Evolutionary conservation across 768 basidiomycete species (phyloP).

Genomic region (Coprinopsis marcescibilis): DNA sequence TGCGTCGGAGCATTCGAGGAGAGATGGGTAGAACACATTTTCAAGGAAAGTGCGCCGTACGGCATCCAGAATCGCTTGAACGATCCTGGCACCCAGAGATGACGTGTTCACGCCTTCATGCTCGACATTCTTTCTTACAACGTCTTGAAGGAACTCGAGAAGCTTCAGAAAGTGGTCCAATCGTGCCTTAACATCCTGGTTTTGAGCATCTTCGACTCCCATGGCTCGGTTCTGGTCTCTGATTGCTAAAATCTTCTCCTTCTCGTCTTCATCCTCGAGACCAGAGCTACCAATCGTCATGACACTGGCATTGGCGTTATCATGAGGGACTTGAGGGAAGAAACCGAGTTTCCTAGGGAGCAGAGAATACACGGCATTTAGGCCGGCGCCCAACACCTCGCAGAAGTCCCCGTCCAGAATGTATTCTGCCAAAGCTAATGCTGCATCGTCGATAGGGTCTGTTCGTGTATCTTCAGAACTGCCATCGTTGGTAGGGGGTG

Average conservation of each 20-base stretch:
- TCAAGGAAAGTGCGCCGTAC: constrained; percentile 84
- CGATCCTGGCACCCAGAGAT: constrained; percentile 68
- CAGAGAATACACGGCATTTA: constrained; percentile 89
- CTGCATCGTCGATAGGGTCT: constrained; percentile 81
- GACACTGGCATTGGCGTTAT: constrained; percentile 34
- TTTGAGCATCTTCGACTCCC: constrained; percentile 74
- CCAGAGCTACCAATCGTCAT: constrained; percentile 73
- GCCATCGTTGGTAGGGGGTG: constrained; percentile 24
- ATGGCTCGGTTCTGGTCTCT: constrained; percentile 48
- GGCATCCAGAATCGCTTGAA: constrained; percentile 77
- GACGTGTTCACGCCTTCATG: constrained; percentile 53
- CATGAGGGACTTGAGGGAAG: constrained; percentile 35
- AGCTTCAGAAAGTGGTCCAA: constrained; percentile 88
- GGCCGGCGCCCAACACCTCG: constrained; percentile 90
- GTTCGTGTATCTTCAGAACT: constrained; percentile 32
- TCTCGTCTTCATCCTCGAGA: constrained; percentile 49
- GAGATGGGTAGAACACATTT: constrained; percentile 88
- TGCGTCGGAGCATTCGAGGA: constrained; percentile 85
- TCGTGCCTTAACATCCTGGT: constrained; percentile 68
- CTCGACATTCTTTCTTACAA: constrained; percentile 61
- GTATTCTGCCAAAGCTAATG: constrained; percentile 84
- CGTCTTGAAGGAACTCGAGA: constrained; percentile 88
- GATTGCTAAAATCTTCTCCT: constrained; percentile 41
- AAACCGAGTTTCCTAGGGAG: constrained; percentile 85
- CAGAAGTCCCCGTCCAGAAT: constrained; percentile 97